Base-by-base conservation (phyloP, 805 yeast species). In the Candida glaebosa region DNA sequence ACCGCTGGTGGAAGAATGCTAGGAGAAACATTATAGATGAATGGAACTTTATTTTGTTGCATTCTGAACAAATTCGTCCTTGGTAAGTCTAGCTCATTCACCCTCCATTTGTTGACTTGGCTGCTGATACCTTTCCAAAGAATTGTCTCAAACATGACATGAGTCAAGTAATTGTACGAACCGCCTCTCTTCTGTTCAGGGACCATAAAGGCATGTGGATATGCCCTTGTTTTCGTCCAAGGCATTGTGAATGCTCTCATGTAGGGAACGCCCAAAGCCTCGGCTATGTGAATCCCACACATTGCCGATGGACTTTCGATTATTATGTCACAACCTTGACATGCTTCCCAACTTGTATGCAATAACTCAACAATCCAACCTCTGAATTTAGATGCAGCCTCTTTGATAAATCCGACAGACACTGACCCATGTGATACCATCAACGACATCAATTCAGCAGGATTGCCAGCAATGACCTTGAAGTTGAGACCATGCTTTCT, bases 191-290 rank as follows among this genome's bases (percentile, higher is more conserved):
- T 87, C 61, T 87, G 95, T 45, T 89, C 96, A 0, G 98, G 96
- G 5, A 87, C 96, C 57, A 90, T 80, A 49, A 91, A 89, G 0
- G 98, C 97, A 69, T 91, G 97, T 1, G 97, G 97, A 57, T 91
- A 91, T 0, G 96, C 95, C 50, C 95, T 73, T 1, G 98, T 90
- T 46, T 96, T 67, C 0, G 97, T 87, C 98, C 98, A 91, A 0
- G 98, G 98, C 98, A 91, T 91, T 0, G 98, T 91, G 58, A 91
- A 91, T 0, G 97, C 97, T 53, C 97, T 73, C 68, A 87, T 85
- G 58, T 91, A 91, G 0, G 98, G 96, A 42, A 91, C 84, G 16
- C 81, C 78, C 32, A 91, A 63, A 1, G 95, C 95, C 59, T 91
- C 98, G 3, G 98, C 96, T 43, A 91, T 86, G 54, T 91, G 98